Evolutionary conservation across 1,284 basidiomycete genomes (phyloP).

Genomic region (Mycena citricolor): DNA sequence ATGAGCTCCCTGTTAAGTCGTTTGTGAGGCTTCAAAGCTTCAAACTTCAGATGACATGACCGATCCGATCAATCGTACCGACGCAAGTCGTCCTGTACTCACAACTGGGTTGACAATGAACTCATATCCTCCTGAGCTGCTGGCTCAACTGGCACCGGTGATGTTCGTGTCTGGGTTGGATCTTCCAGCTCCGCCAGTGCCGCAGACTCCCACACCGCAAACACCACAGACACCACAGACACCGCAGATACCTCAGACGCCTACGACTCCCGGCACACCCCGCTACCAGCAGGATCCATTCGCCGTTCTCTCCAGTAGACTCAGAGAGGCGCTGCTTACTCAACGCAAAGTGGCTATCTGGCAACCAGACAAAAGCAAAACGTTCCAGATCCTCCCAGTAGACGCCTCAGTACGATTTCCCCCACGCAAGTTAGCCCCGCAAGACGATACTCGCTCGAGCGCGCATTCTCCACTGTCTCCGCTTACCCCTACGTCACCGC

Average conservation of each 20-base stretch:
- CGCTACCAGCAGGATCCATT: constrained; percentile 54
- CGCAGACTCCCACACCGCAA: constrained; percentile 23
- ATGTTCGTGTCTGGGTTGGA: constrained; percentile 92
- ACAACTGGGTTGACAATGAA: constrained; percentile 64
- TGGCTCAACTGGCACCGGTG: constrained; percentile 83
- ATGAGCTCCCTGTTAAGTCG: no score
- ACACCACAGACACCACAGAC: no score
- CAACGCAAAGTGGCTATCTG: constrained; percentile 63
- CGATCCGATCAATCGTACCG: no score
- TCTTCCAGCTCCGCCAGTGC: constrained; percentile 21
- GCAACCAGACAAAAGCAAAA: constrained; percentile 65
- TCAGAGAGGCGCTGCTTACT: constrained; percentile 62
- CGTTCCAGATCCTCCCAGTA: constrained; percentile 81
- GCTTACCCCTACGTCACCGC: constrained; percentile 81
- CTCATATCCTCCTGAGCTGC: constrained; percentile 82
- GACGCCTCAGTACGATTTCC: constrained; percentile 85
- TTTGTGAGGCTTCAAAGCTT: no score
- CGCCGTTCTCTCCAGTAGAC: constrained; percentile 47
- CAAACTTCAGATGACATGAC: no score
- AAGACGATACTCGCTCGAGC: constrained; percentile 50
- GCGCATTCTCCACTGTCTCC: constrained; percentile 90
- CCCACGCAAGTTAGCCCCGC: constrained; percentile 73
- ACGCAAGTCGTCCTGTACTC: no score
- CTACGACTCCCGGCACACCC: constrained; percentile 31
- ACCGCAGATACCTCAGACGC: constrained; percentile 24